These are phyloP conservation scores for Quercus suber DNA, from an alignment of 306 rosid genomes.

Conservation along the genomic window DNA sequence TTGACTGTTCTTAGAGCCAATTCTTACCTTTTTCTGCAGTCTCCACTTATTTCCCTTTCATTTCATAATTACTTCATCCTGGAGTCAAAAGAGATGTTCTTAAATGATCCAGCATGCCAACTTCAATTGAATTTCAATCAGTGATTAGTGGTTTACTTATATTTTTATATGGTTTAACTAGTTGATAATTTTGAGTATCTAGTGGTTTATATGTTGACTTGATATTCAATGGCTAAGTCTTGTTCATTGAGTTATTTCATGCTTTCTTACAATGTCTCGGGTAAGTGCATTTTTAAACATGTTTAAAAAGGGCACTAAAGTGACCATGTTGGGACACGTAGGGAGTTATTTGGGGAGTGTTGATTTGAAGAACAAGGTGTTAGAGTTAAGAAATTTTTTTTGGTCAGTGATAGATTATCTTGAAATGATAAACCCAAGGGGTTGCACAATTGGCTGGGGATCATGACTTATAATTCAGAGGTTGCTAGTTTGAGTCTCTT, in stretches of 20 bases:
- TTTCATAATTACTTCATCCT: background rate
- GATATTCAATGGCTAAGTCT: background rate
- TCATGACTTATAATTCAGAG: too few relatives aligned
- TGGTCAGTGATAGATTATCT: too few relatives aligned
- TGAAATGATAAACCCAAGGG: too few relatives aligned
- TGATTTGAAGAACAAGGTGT: background rate
- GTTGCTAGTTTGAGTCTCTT: too few relatives aligned
- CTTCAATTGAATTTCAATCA: background rate
- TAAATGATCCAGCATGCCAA: background rate
- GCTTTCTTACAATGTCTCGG: background rate
- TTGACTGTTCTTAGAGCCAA: background rate
- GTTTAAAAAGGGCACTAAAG: background rate
- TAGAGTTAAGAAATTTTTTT: background rate
- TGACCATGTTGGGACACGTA: background rate
- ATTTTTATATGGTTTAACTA: background rate
- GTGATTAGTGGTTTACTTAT: background rate
- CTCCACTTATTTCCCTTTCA: background rate
- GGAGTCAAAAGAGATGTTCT: background rate
- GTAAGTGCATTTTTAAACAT: background rate
- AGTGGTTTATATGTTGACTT: background rate
- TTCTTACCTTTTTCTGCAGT: background rate
- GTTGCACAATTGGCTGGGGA: too few relatives aligned
- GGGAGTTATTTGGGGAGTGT: background rate
- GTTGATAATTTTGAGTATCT: background rate
- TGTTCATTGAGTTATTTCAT: background rate